phyloP scores from a whole-genome alignment of 441 rosid genomes.

The Euphorbia corollata region DNA sequence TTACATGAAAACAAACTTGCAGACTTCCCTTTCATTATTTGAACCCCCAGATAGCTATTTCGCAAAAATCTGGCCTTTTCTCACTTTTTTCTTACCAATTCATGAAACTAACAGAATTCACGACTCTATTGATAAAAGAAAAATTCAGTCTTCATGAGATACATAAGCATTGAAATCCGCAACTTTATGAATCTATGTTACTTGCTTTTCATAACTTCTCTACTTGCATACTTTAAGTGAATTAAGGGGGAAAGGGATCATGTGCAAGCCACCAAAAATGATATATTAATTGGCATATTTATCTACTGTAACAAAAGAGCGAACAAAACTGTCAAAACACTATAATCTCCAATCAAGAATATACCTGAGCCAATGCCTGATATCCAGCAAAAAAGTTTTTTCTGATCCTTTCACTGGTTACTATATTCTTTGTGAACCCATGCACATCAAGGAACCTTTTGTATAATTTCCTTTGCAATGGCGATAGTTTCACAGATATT shows the following conservation, averaged over 20 bases:
- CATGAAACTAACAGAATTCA: neutral
- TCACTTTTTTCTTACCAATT: neutral
- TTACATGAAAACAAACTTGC: neutral
- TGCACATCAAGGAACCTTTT: constrained; percentile 88
- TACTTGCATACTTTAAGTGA: neutral
- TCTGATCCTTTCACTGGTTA: constrained; percentile 58
- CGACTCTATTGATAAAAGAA: neutral
- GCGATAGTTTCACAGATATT: constrained; percentile 88
- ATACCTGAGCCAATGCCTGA: constrained; percentile 99
- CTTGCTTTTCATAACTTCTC: neutral
- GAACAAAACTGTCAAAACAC: constrained; percentile 15
- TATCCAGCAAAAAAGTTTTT: constrained; percentile 97
- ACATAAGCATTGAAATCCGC: neutral
- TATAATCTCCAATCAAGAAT: constrained; percentile 10
- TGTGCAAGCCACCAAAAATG: neutral
- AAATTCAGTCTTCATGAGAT: neutral
- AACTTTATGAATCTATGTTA: neutral
- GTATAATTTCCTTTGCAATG: constrained; percentile 84
- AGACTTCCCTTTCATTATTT: neutral
- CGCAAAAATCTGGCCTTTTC: neutral
- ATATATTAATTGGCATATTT: neutral
- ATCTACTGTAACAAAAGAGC: constrained; percentile 2
- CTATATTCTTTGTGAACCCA: constrained; percentile 63
- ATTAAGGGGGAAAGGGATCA: neutral
- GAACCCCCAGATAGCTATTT: neutral